Evolutionary conservation across 2,329 filamentous ascomycete species (phyloP).

Genomic region (Cercospora zeina): DNA sequence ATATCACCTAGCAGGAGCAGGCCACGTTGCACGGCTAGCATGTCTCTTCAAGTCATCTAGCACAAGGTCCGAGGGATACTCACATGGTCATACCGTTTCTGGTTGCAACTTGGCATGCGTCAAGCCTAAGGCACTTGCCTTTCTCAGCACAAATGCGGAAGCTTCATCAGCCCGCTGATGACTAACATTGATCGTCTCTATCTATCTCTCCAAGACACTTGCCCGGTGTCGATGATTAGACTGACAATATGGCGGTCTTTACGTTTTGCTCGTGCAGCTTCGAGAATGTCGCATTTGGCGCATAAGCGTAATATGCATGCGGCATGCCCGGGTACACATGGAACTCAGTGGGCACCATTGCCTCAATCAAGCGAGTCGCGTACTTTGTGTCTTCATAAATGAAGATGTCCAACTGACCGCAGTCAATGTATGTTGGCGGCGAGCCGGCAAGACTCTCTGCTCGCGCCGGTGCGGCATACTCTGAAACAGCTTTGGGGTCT

Average conservation of each 20-base stretch:
- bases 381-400: constrained; percentile 46
- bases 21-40: too few relatives aligned
- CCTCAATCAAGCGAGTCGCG: constrained; percentile 44
- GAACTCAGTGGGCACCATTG: constrained; percentile 46
- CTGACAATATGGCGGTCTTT: constrained; percentile 14
- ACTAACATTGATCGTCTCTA: not conserved
- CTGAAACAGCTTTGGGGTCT: constrained; percentile 24
- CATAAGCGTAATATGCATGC: constrained; percentile 44
- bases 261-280: constrained; percentile 25
- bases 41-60: too few relatives aligned
- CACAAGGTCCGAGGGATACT: too few relatives aligned
- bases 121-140: too few relatives aligned
- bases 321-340: constrained; percentile 51
- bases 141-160: too few relatives aligned
- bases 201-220: not conserved
- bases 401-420: constrained; percentile 49
- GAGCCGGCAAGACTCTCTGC: constrained; percentile 38
- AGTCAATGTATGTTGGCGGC: constrained; percentile 49
- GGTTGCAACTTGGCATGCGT: too few relatives aligned
- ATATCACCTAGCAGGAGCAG: too few relatives aligned
- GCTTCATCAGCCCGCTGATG: not conserved
- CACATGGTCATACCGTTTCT: too few relatives aligned
- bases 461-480: constrained; percentile 31
- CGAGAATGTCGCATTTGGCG: constrained; percentile 23
- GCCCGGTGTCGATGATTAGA: not conserved